Base-by-base conservation (phyloP, 768 basidiomycete species). In the Auriscalpium microsporum region DNA sequence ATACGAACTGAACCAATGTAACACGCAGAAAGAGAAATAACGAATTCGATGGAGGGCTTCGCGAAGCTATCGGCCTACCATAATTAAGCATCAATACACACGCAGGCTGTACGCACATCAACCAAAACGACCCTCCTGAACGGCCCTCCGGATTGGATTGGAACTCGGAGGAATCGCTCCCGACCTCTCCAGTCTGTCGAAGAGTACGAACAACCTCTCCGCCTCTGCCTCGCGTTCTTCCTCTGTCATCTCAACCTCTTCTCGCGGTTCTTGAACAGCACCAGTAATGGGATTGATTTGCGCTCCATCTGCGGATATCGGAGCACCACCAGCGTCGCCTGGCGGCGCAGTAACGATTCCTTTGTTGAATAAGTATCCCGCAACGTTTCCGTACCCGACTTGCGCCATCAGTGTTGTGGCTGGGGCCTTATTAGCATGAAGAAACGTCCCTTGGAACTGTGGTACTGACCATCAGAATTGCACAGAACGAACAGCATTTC, bases 191-290 rank as follows among this genome's bases (percentile, higher is more conserved):
- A 98, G 74, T 48, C 94, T 76, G 59, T 96, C 90, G 64, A 99
- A 98, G 17, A 98, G 75, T 36, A 88, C 83, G 64, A 97, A 91
- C 44, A 99, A 74, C 65, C 85, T 86, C 74, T 97, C 94, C 53
- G 94, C 87, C 72, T 99, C 96, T 10, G 72, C 73, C 66, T 96
- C 92, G 69, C 95, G 96, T 76, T 99, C 95, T 66, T 94, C 94
- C 34, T 94, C 86, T 0, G 92, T 87, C 94, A 99, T 95, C 50
- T 81, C 68, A 16, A 75, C 63, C 48, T 71, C 73, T 2, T 70
- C 67, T 53, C 71, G 69, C 37, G 62, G 63, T 50, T 52, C 56
- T 53, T 77, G 71, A 7, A 75, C 78, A 11, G 83, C 82, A n/a
- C 92, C 93, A 1, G 94, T 95, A 65, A 91, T 94, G 1, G 90